Percentiles rank a stretch among this genome's conserved stretches.
phyloP scores from a whole-genome alignment of 2,329 filamentous ascomycete species.

The Pseudogymnoascus sp. region DNA sequence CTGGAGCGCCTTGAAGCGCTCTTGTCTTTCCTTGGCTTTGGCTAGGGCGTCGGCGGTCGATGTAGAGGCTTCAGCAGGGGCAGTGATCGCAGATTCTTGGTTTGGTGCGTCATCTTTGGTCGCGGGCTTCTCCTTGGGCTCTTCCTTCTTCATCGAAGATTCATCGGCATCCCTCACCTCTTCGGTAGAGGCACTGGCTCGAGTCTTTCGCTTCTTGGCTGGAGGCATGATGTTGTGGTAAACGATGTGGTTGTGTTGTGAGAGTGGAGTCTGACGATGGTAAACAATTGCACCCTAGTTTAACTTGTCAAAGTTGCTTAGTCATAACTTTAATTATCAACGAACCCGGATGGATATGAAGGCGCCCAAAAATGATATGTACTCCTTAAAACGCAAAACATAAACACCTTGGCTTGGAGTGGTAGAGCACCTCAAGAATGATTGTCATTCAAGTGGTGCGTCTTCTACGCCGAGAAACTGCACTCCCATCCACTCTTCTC shows the following conservation, averaged over 20 bases:
- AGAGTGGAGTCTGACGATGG: constrained; percentile 1
- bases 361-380: background rate
- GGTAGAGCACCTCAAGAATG: background rate
- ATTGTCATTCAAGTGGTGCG: background rate
- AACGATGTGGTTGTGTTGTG: constrained; percentile 8
- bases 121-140: background rate
- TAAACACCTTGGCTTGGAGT: background rate
- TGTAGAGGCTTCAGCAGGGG: background rate
- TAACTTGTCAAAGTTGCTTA: constrained; percentile 3
- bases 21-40: constrained; percentile 58
- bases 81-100: constrained; percentile 10
- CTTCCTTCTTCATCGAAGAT: background rate
- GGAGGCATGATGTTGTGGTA: constrained; percentile 31
- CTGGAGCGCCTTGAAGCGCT: constrained; percentile 80
- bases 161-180: constrained; percentile 13
- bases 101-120: constrained; percentile 4
- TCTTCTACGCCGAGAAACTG: constrained; percentile 10
- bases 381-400: background rate
- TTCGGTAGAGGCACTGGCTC: constrained; percentile 19
- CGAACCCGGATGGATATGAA: background rate
- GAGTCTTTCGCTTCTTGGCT: constrained; percentile 39
- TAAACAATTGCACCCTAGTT: constrained; percentile 22
- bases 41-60: constrained; percentile 28
- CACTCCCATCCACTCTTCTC: constrained; percentile 12
- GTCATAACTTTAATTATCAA: constrained; percentile 9